Base-by-base conservation (phyloP, 2,329 filamentous ascomycete species). In the Nakataea oryzae region DNA sequence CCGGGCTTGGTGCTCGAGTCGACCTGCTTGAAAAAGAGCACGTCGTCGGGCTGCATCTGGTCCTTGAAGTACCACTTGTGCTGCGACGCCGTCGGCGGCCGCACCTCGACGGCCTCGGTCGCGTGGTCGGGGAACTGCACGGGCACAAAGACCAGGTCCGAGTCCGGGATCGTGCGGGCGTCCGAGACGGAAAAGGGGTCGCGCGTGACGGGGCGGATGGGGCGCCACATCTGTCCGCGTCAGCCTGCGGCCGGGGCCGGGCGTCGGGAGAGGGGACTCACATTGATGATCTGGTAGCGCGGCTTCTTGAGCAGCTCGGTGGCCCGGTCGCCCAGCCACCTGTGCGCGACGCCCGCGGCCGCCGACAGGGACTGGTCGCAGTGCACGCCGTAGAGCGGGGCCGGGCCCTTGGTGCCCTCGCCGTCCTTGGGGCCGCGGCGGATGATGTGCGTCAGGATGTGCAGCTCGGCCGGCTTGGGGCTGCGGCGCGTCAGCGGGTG, bases 401-500 rank as follows among this genome's bases (percentile, higher is more conserved):
- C 70, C 11, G 69, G 67, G 27, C 67, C 55, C 28, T 57, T 57
- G 55, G 28, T 17, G 27, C 27, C 27, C 26, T 57, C 55, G 7
- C 55, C 55, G 26, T 57, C 55, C 55, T 57, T 29, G 7, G 55
- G 55, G 0, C 75, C 75, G 57, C 73, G 71, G 47, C 89, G 84
- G 66, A 90, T 85, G 13, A 88, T 91, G 73, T 91, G 86, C 73
- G 55, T 57, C 27, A 57, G 55, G 27, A 57, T 57, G 55, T 57
- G 55, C 27, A 57, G 12, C 27, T 29, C 30, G 27, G 28, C 27
- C 26, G 55, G 55, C 55, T 57, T 57, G 17, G 55, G 55, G 21
- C 55, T 57, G 13, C 3, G 55, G 12, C 21, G 21, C 11, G 30
- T 30, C 5, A 21, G n/a, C 55, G n/a, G n/a, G 28, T 27, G 24